These are phyloP conservation scores for Hypoxylon lienhwacheense DNA, from an alignment of 495 filamentous ascomycete genomes.

Conservation along the genomic window DNA sequence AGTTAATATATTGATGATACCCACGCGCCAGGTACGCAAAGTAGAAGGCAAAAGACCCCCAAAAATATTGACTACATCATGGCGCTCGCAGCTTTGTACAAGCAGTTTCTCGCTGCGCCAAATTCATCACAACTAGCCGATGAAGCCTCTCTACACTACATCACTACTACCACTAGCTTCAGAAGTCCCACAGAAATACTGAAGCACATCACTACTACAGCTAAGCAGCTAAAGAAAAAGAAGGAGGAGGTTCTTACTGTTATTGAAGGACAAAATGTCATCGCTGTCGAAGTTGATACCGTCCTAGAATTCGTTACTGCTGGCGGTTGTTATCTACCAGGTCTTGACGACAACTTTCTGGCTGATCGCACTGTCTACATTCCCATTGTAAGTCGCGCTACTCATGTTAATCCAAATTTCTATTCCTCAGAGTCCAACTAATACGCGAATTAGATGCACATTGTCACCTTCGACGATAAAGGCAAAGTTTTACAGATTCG, in stretches of 20 bases:
- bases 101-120: constrained; percentile 74
- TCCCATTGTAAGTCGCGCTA: constrained; percentile 67
- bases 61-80: constrained; percentile 51
- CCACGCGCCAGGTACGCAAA: constrained; percentile 8
- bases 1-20: neutral
- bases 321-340: constrained; percentile 86
- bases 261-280: constrained; percentile 67
- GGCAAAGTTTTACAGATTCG: constrained; percentile 82
- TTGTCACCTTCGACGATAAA: constrained; percentile 77
- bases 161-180: constrained; percentile 81
- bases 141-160: constrained; percentile 82
- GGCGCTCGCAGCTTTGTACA: constrained; percentile 72
- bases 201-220: constrained; percentile 71
- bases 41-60: no score
- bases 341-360: constrained; percentile 92
- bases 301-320: constrained; percentile 76
- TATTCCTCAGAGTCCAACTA: constrained; percentile 31
- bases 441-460: constrained; percentile 66
- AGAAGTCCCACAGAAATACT: constrained; percentile 69
- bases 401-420: constrained; percentile 5
- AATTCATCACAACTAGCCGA: constrained; percentile 63
- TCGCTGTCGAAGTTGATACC: constrained; percentile 80
- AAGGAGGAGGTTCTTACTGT: constrained; percentile 70
- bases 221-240: constrained; percentile 73
- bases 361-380: constrained; percentile 79